A percentile compares a stretch with the other conserved stretches of the same genome.
These are phyloP conservation scores for Phaffomyces opuntiae DNA, from an alignment of 805 yeast genomes.

Conservation along the genomic window DNA sequence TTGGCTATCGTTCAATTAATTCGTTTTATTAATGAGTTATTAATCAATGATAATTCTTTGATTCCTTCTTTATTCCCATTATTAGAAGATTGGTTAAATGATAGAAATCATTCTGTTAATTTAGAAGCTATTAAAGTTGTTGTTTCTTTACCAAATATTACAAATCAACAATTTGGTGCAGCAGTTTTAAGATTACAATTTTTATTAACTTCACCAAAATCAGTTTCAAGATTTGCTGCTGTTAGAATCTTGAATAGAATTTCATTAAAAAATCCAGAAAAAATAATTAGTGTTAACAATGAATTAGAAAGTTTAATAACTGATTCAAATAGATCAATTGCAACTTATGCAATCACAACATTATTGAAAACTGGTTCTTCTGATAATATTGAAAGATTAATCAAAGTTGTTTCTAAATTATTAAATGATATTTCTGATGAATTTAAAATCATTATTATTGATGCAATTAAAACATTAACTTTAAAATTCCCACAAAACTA, in stretches of 20 bases:
- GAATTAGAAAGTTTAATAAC: slow-evolving; percentile 84
- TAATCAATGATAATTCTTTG: slow-evolving; percentile 65
- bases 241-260: slow-evolving; percentile 82
- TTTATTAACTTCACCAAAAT: slow-evolving; percentile 80
- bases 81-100: slow-evolving; percentile 63
- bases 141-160: slow-evolving; percentile 32
- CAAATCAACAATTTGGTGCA: slow-evolving; percentile 57
- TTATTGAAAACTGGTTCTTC: slow-evolving; percentile 91
- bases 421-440: slow-evolving; percentile 95
- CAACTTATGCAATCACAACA: slow-evolving; percentile 96
- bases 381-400: slow-evolving; percentile 81
- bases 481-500: slow-evolving; percentile 90
- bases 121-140: slow-evolving; percentile 77
- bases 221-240: slow-evolving; percentile 87
- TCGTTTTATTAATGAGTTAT: slow-evolving; percentile 67
- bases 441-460: slow-evolving; percentile 89
- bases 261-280: slow-evolving; percentile 76
- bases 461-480: slow-evolving; percentile 88
- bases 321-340: slow-evolving; percentile 84
- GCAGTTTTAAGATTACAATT: slow-evolving; percentile 72
- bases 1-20: slow-evolving; percentile 82
- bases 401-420: slow-evolving; percentile 77
- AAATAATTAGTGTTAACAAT: slow-evolving; percentile 67
- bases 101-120: slow-evolving; percentile 83
- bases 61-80: slow-evolving; percentile 51